phyloP scores from a whole-genome alignment of 2,329 filamentous ascomycete genomes.

The Pyrenophora graminea region DNA sequence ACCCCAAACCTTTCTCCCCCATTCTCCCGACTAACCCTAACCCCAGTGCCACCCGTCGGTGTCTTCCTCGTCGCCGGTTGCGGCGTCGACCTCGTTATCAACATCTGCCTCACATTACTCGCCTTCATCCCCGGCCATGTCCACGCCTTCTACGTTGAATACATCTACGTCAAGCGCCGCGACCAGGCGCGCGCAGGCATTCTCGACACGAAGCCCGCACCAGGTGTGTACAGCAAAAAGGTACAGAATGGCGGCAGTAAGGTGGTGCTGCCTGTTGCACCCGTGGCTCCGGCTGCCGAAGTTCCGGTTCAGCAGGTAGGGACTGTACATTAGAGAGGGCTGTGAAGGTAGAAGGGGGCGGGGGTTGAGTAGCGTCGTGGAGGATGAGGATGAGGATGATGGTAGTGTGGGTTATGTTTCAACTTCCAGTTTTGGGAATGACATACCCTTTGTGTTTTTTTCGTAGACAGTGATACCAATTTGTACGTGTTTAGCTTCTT shows the following conservation, averaged over 20 bases:
- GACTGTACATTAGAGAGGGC: constrained; percentile 1
- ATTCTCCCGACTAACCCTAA: not conserved
- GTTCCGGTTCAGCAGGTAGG: constrained; percentile 13
- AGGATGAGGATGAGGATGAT: not conserved
- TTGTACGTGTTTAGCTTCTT: not conserved
- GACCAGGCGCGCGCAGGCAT: constrained; percentile 65
- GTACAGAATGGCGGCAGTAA: constrained; percentile 68
- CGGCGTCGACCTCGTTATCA: constrained; percentile 55
- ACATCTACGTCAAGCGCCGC: constrained; percentile 77
- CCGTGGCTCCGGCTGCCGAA: constrained; percentile 1
- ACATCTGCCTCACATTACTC: constrained; percentile 53
- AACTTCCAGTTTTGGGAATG: not conserved
- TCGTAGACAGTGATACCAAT: not conserved
- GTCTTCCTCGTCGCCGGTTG: constrained; percentile 56
- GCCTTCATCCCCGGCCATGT: constrained; percentile 73
- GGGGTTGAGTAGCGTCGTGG: not conserved
- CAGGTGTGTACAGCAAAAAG: constrained; percentile 72
- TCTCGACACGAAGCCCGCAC: constrained; percentile 59
- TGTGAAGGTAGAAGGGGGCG: not conserved
- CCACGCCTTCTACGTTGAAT: constrained; percentile 79
- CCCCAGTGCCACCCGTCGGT: constrained; percentile 53
- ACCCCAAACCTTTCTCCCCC: not conserved
- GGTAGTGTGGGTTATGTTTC: not conserved
- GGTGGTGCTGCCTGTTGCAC: constrained; percentile 1
- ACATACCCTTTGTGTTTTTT: not conserved